These are phyloP conservation scores for Petunia axillaris DNA, from an alignment of 257 asterid genomes.

Conservation along the genomic window DNA sequence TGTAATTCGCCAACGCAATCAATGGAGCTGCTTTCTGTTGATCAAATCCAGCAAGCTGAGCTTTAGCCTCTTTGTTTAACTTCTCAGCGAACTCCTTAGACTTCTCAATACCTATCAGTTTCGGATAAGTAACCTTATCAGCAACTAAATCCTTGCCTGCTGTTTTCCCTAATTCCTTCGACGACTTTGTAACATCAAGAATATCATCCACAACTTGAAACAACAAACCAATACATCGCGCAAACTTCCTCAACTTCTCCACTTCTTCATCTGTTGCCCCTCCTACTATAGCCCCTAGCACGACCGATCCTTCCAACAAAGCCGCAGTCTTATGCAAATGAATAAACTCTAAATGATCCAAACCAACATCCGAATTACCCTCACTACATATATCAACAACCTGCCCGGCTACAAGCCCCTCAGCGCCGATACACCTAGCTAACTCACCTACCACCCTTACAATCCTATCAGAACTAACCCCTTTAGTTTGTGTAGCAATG, in stretches of 20 bases:
- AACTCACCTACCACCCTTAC: slow-evolving; percentile 45
- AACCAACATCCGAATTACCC: slow-evolving; percentile 48
- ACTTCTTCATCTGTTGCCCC: slow-evolving; percentile 51
- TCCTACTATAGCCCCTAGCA: slow-evolving; percentile 61
- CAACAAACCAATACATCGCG: slow-evolving; percentile 56
- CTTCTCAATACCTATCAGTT: slow-evolving; percentile 55
- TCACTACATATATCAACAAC: slow-evolving; percentile 56
- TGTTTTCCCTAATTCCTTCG: slow-evolving; percentile 61
- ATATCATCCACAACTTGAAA: slow-evolving; percentile 67
- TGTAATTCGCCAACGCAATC: slow-evolving; percentile 61
- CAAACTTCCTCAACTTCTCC: slow-evolving; percentile 52
- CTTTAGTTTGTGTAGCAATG: slow-evolving; percentile 45
- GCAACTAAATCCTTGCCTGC: slow-evolving; percentile 69
- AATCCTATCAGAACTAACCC: slow-evolving; percentile 39
- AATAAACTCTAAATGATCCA: slow-evolving; percentile 56
- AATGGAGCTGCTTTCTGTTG: slow-evolving; percentile 48
- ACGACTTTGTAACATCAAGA: slow-evolving; percentile 65
- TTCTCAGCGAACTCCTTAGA: slow-evolving; percentile 63
- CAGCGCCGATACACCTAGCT: slow-evolving; percentile 50
- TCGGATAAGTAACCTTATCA: slow-evolving; percentile 64
- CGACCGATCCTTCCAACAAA: slow-evolving; percentile 58
- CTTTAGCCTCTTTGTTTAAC: slow-evolving; percentile 56
- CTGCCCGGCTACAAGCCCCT: slow-evolving; percentile 62
- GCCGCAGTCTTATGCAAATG: slow-evolving; percentile 67
- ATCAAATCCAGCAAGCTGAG: slow-evolving; percentile 56